phyloP scores from a whole-genome alignment of 208 protist species.

The Phytomonas serpens region DNA sequence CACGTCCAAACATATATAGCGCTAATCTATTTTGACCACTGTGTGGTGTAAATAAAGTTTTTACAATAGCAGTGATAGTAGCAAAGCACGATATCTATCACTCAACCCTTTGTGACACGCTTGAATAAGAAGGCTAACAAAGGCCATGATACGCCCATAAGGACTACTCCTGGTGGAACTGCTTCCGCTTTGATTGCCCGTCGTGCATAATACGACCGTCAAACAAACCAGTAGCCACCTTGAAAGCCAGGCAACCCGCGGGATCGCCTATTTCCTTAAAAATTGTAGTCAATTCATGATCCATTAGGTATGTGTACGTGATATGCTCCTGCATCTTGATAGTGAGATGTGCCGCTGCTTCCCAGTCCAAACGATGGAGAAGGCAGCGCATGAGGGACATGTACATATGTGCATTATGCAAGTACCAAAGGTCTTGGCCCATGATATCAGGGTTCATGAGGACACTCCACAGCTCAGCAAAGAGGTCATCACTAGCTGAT shows the following conservation, averaged over 20 bases:
- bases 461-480: slow-evolving; percentile 66
- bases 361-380: slow-evolving; percentile 82
- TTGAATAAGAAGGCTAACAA: background rate
- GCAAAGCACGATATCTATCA: slow-evolving; percentile 3
- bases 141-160: background rate
- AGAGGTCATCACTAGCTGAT: slow-evolving; percentile 32
- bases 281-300: slow-evolving; percentile 70
- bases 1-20: background rate
- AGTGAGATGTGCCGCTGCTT: slow-evolving; percentile 73
- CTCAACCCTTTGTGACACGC: background rate
- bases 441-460: slow-evolving; percentile 56
- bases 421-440: slow-evolving; percentile 65
- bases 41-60: background rate
- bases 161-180: slow-evolving; percentile 26
- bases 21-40: background rate
- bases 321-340: slow-evolving; percentile 55
- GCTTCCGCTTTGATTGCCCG: slow-evolving; percentile 52
- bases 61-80: slow-evolving; percentile 1
- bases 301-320: slow-evolving; percentile 81
- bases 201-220: slow-evolving; percentile 79
- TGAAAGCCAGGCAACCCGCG: slow-evolving; percentile 73
- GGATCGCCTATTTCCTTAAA: slow-evolving; percentile 83
- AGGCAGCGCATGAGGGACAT: slow-evolving; percentile 66
- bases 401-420: slow-evolving; percentile 81
- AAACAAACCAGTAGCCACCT: slow-evolving; percentile 82